Base-by-base conservation (phyloP, 306 rosid species). In the Ormosia emarginata region DNA sequence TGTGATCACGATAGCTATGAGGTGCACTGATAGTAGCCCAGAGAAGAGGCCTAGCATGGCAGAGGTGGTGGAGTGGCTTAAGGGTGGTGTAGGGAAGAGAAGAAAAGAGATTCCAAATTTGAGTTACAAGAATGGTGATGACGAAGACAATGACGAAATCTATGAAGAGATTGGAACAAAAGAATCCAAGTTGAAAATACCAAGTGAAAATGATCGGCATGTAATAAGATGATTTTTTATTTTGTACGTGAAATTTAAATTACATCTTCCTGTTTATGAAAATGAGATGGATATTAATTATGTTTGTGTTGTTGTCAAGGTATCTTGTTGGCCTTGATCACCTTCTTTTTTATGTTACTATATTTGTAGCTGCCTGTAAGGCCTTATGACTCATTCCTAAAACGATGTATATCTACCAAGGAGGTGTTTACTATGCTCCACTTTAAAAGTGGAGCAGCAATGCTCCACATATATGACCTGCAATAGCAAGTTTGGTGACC, bases 51-150 rank as follows among this genome's bases (percentile, higher is more conserved):
- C 98, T 1, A 84, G 82, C 57, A 92, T 94, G 97, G 37, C 4
- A 52, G 83, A 92, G 55, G 95, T 94, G 12, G 91, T 78, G 77
- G 90, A 81, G 6, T 89, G 88, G 95, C 94, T 94, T 1, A 92
- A 88, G 29, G 74, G 46, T 59, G 85, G 66, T 8, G n/a, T 39
- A 2, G 62, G 59, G 24, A 73, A 55, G 69, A 79, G 81, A 49
- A 89, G 66, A 53, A 69, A 72, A 43, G 83, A 79, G 32, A 49
- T 68, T 11, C 50, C 74, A 18, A 64, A 33, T 71, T 67, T 80
- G 36, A 69, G 55, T 24, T 68, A 86, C 59, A 82, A 3, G 6
- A 55, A 39, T 24, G 88, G 36, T 14, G 86, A 85, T 0, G 88
- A 85, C 13, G 76, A 83, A 56, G 56, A 71, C 13, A 85, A 85